These are phyloP conservation scores for Diaporthe ilicicola DNA, from an alignment of 2,329 filamentous ascomycete genomes.

Conservation along the genomic window DNA sequence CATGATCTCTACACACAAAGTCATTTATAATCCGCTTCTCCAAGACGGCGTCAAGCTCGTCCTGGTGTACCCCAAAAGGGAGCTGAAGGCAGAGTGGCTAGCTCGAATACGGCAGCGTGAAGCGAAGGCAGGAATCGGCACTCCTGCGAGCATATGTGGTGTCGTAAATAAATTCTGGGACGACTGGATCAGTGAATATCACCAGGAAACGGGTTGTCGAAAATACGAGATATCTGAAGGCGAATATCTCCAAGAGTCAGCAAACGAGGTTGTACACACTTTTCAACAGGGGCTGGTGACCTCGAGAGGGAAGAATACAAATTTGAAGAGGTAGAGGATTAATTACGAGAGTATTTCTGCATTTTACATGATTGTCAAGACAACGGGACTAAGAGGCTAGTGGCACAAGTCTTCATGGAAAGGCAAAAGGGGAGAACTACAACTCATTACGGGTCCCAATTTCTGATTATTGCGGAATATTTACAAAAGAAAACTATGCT, in stretches of 20 bases:
- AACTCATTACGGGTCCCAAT: too few species aligned
- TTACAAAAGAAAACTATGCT: too few species aligned
- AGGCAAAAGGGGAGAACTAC: too few species aligned
- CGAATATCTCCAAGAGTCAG: not conserved
- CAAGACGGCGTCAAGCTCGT: not conserved
- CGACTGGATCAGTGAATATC: not conserved
- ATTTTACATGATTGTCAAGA: too few species aligned
- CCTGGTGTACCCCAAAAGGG: not conserved
- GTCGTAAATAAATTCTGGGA: not conserved
- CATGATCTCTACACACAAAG: not conserved
- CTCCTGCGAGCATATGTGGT: not conserved
- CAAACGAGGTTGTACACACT: not conserved
- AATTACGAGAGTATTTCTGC: not conserved
- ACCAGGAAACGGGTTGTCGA: not conserved
- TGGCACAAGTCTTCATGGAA: too few species aligned
- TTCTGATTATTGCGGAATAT: too few species aligned
- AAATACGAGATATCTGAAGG: not conserved
- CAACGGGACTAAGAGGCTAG: too few species aligned
- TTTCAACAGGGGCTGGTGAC: not conserved
- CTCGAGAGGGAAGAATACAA: not conserved
- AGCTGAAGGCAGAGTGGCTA: conserved; percentile 15
- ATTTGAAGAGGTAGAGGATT: not conserved
- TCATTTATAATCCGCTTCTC: not conserved
- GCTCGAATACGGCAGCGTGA: not conserved
- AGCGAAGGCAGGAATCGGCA: too few species aligned